Evolutionary conservation across 805 yeast genomes (phyloP).

Genomic region (Ogataea glucozyma): DNA sequence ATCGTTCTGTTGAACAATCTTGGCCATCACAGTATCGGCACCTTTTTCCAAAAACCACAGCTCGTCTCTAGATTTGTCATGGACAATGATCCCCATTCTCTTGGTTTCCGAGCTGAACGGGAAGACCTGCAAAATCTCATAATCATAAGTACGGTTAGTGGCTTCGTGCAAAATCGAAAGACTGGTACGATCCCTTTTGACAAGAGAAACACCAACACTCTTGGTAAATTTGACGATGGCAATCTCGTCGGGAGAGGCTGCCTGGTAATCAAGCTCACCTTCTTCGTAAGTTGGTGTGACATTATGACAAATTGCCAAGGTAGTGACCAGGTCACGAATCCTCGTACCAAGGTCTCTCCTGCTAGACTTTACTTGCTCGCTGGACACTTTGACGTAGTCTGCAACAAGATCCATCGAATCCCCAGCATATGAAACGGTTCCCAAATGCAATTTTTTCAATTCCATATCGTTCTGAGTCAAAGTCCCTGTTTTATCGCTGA

Average conservation of each 20-base stretch:
- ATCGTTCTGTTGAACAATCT: constrained; percentile 80
- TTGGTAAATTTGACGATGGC: constrained; percentile 95
- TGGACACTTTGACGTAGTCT: constrained; percentile 51
- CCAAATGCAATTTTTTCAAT: constrained; percentile 87
- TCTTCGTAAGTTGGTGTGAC: constrained; percentile 92
- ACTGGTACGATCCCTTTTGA: constrained; percentile 78
- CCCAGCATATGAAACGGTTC: constrained; percentile 87
- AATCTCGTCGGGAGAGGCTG: constrained; percentile 98
- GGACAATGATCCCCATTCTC: constrained; percentile 89
- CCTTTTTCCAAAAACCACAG: constrained; percentile 90
- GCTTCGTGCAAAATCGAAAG: constrained; percentile 67
- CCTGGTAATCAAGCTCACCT: constrained; percentile 81
- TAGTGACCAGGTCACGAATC: constrained; percentile 77
- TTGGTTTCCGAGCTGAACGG: constrained; percentile 96
- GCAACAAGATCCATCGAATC: constrained; percentile 89
- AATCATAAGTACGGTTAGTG: constrained; percentile 52
- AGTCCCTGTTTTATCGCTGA: constrained; percentile 96
- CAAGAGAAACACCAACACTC: constrained; percentile 75
- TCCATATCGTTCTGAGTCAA: constrained; percentile 98
- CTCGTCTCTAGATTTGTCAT: constrained; percentile 63
- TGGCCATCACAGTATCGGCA: constrained; percentile 92
- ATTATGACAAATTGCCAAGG: constrained; percentile 93
- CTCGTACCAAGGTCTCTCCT: constrained; percentile 72
- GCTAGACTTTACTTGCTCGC: constrained; percentile 35
- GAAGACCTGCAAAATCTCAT: constrained; percentile 76